phyloP scores from a whole-genome alignment of 2,329 filamentous ascomycete genomes.

The Mycogone perniciosa region DNA sequence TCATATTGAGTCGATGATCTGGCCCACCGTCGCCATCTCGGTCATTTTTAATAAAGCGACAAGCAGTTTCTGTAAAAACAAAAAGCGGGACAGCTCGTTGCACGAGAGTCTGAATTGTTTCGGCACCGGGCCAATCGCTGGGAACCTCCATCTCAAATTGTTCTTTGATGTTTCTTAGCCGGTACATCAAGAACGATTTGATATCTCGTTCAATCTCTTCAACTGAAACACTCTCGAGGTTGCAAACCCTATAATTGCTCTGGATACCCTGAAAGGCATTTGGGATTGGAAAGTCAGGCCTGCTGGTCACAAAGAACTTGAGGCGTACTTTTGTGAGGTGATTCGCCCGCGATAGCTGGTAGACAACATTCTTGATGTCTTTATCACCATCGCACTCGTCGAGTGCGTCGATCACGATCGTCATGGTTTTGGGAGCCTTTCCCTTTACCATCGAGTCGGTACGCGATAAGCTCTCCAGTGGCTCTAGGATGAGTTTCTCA shows the following conservation, averaged over 20 bases:
- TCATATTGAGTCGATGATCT: conserved; percentile 15
- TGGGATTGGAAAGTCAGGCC: conserved; percentile 28
- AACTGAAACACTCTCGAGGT: not conserved
- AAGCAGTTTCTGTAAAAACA: conserved; percentile 16
- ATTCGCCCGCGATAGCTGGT: not conserved
- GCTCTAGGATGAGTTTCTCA: conserved; percentile 4
- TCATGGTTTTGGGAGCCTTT: not conserved
- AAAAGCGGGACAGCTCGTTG: conserved; percentile 16
- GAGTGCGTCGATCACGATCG: conserved; percentile 30
- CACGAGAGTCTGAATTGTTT: not conserved
- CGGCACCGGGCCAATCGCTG: not conserved
- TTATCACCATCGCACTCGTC: conserved; percentile 23
- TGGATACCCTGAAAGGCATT: conserved; percentile 23
- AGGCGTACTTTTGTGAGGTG: conserved; percentile 14
- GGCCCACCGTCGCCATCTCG: conserved; percentile 7
- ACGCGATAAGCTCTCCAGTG: not conserved
- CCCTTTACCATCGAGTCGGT: accelerated
- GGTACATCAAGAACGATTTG: not conserved
- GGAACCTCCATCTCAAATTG: not conserved
- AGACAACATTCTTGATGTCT: conserved; percentile 25
- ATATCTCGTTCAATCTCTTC: conserved; percentile 24
- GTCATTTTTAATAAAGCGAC: conserved; percentile 18
- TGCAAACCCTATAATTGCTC: not conserved
- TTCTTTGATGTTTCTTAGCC: not conserved
- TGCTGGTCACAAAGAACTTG: conserved; percentile 33